Base-by-base conservation (phyloP, 129 eudicot genomes). In the Chrysanthemum makinoi region DNA sequence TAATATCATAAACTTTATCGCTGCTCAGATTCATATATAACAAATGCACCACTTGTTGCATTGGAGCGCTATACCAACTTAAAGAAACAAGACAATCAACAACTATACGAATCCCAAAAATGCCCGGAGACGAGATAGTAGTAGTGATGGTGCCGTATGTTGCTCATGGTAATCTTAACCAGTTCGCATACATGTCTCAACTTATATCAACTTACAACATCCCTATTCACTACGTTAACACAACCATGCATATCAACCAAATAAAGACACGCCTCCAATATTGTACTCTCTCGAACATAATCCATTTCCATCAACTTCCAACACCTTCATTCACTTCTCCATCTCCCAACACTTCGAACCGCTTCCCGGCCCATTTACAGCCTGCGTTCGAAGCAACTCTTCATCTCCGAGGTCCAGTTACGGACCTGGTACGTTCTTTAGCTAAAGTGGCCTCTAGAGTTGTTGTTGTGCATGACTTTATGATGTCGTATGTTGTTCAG, bases 81-180 rank as follows among this genome's bases (percentile, higher is more conserved):
- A 2, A 26, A 26, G 4, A 26, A 26, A 26, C 30, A 26, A 26
- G 30, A 26, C 30, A 26, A 26, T 24, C 28, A 24, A 24, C 2
- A n/a, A n/a, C n/a, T 26, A 26, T 26, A 26, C 4, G 30, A 26
- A 26, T 26, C 30, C 30, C 30, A 26, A 26, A 70, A 12, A 70
- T 50, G 79, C 22, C 65, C 14, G 60, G 24, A 9, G 14, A 18
- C 4, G 28, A 70, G 48, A 72, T 79, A 61, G 85, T 49, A 24
- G 80, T 80, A 33, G 82, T 86, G 15, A 73, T 83, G 86, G 86
- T 86, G 14, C 88, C 88, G 1, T 77, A 83, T 48, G 50, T 83
- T 0, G 79, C 80, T 1, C 91, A 86, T 18, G 85, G 86, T 74
- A 88, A 86, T 69, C 82, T 86, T 66, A 83, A 83, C 80, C 88